Evolutionary conservation across 2,329 filamentous ascomycete species (phyloP).

Genomic region (Fusarium pininemorale): DNA sequence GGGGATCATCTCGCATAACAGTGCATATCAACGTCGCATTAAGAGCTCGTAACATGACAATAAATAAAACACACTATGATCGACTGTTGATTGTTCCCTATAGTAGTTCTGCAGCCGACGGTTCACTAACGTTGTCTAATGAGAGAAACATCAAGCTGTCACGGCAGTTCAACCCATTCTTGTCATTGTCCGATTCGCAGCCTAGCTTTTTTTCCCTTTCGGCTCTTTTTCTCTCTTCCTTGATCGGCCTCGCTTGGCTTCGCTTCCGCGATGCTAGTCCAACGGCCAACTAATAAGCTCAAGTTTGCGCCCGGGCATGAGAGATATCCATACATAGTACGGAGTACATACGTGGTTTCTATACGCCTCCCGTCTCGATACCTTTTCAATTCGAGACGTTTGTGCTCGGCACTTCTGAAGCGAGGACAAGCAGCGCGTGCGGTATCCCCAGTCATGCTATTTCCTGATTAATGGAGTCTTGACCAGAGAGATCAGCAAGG

Average conservation of each 20-base stretch:
- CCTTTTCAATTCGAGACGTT: conserved; percentile 5
- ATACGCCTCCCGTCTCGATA: conserved; percentile 26
- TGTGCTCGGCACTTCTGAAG: conserved; percentile 26
- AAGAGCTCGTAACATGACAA: conserved; percentile 10
- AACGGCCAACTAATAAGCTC: conserved; percentile 26
- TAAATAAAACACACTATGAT: conserved; percentile 7
- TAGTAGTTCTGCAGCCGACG: conserved; percentile 1
- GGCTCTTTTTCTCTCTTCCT: neutral
- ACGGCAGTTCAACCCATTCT: conserved; percentile 12
- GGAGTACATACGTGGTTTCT: neutral
- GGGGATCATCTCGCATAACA: conserved; percentile 22
- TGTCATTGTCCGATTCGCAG: neutral
- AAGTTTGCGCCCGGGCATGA: conserved; percentile 26
- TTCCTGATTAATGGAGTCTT: neutral
- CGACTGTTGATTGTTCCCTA: conserved; percentile 24
- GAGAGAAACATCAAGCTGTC: neutral
- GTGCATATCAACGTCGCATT: conserved; percentile 25
- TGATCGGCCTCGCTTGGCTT: conserved; percentile 12
- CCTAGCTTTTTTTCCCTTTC: conserved; percentile 1
- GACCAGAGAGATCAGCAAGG: conserved; percentile 11
- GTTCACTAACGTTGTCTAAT: neutral
- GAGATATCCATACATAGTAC: conserved; percentile 3
- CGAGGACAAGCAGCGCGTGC: conserved; percentile 1
- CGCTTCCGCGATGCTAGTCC: conserved; percentile 8
- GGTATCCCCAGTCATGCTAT: neutral